Conservation (phyloP, 495 filamentous ascomycete genomes). For the Elasticomyces elasticus region DNA sequence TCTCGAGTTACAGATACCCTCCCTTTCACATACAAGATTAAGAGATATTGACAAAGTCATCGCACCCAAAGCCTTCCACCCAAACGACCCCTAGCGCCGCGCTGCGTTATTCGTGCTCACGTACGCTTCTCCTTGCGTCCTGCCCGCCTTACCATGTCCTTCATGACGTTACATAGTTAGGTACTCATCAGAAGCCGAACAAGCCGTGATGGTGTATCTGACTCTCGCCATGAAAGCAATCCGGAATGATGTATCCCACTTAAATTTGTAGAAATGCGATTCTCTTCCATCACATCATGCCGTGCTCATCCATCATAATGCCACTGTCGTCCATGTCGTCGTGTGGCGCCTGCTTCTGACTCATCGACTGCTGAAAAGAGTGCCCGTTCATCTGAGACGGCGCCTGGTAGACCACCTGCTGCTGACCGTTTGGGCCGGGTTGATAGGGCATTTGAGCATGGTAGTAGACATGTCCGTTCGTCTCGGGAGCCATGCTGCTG, state of each 20-base stretch:
- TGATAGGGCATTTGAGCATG: not conserved
- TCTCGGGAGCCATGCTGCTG: not conserved
- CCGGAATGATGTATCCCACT: too few relatives aligned
- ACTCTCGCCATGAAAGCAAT: too few relatives aligned
- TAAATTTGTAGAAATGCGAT: too few relatives aligned
- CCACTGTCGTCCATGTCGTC: slow-evolving; percentile 56
- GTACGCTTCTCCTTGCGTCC: too few relatives aligned
- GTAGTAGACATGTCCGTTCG: slow-evolving; percentile 1
- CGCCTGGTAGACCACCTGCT: not conserved
- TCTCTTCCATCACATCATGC: slow-evolving; percentile 57
- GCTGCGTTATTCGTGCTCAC: too few relatives aligned
- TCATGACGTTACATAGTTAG: too few relatives aligned
- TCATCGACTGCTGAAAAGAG: not conserved
- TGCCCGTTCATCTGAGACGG: not conserved
- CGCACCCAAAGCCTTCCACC: not conserved
- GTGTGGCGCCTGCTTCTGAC: not conserved
- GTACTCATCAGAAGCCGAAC: too few relatives aligned
- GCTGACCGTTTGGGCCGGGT: slow-evolving; percentile 1
- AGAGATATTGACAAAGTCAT: not conserved
- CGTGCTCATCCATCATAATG: slow-evolving; percentile 49
- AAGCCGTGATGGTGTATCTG: too few relatives aligned
- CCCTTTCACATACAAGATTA: not conserved
- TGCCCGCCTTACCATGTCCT: too few relatives aligned
- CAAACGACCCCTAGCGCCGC: not conserved
- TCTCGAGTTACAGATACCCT: too few relatives aligned